Conservation (phyloP, 495 filamentous ascomycete species). For the Penicillium canescens region DNA sequence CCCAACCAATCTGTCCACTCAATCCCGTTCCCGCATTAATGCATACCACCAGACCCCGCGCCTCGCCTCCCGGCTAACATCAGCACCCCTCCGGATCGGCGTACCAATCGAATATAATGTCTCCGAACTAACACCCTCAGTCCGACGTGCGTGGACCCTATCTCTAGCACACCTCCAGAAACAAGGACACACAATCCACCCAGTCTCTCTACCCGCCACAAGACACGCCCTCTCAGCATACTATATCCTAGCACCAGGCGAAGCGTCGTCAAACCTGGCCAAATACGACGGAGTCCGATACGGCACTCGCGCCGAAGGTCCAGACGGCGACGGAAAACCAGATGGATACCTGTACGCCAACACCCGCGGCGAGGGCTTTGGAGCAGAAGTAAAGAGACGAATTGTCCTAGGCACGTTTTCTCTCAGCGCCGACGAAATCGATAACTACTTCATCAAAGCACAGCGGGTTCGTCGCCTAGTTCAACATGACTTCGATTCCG, state of each 20-base stretch:
- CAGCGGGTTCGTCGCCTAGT: conserved; percentile 86
- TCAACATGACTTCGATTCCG: conserved; percentile 77
- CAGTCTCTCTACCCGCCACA: conserved; percentile 83
- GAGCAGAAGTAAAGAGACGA: conserved; percentile 78
- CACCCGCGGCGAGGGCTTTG: conserved; percentile 73
- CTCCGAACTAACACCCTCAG: conserved; percentile 65
- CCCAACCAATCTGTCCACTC: conserved; percentile 67
- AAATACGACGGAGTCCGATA: conserved; percentile 97
- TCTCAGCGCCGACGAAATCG: conserved; percentile 84
- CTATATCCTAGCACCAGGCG: conserved; percentile 91
- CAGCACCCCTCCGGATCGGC: conserved; percentile 58
- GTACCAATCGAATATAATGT: conserved; percentile 89
- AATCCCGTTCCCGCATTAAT: conserved; percentile 49
- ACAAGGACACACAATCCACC: conserved; percentile 66
- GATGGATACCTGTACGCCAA: conserved; percentile 68
- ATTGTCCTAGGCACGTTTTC: conserved; percentile 91
- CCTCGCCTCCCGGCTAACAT: conserved; percentile 30
- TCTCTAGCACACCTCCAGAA: conserved; percentile 57
- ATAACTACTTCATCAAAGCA: conserved; percentile 96
- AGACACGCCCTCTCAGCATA: conserved; percentile 86
- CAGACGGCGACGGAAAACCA: conserved; percentile 27
- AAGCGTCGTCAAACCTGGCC: conserved; percentile 95
- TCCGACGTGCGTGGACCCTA: conserved; percentile 68
- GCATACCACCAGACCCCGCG: conserved; percentile 21
- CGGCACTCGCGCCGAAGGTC: conserved; percentile 53